Evolutionary conservation across 805 yeast species (phyloP).

Genomic region (Kodamaea laetipori): DNA sequence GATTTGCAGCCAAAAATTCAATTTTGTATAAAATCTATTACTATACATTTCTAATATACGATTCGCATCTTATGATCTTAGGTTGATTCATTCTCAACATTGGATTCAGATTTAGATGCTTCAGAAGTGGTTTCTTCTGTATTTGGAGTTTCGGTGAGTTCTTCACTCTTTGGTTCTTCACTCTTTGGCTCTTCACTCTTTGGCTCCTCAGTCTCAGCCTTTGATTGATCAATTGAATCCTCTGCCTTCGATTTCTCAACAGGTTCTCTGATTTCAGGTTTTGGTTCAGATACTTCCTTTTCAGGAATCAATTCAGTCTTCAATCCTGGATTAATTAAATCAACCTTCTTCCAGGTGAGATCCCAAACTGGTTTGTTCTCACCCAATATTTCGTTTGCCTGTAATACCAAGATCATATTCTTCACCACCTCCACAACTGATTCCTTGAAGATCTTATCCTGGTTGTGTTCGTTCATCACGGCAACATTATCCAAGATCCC

Average conservation of each 20-base stretch:
- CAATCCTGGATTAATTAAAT: slow-evolving; percentile 31
- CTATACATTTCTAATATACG: slow-evolving; percentile 3
- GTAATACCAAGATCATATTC: slow-evolving; percentile 44
- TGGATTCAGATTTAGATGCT: neutral
- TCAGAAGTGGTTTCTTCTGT: neutral
- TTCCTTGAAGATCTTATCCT: slow-evolving; percentile 26
- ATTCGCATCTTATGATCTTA: no score
- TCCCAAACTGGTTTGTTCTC: slow-evolving; percentile 32
- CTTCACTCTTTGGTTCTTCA: neutral
- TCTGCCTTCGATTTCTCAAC: no score
- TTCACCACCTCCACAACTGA: slow-evolving; percentile 40
- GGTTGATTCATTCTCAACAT: neutral
- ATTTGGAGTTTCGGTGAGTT: neutral
- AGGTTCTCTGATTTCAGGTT: no score
- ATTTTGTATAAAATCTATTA: neutral
- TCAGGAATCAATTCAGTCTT: slow-evolving; percentile 20
- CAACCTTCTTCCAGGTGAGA: slow-evolving; percentile 18
- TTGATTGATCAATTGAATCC: slow-evolving; percentile 6
- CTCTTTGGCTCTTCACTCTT: slow-evolving; percentile 2
- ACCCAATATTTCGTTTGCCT: slow-evolving; percentile 26
- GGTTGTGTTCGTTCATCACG: slow-evolving; percentile 27
- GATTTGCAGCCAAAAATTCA: slow-evolving; percentile 1
- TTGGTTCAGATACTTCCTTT: no score
- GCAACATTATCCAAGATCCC: slow-evolving; percentile 35
- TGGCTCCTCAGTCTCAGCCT: slow-evolving; percentile 2